Conservation (phyloP, 1,284 basidiomycete species). For the Puccinia hordei region DNA sequence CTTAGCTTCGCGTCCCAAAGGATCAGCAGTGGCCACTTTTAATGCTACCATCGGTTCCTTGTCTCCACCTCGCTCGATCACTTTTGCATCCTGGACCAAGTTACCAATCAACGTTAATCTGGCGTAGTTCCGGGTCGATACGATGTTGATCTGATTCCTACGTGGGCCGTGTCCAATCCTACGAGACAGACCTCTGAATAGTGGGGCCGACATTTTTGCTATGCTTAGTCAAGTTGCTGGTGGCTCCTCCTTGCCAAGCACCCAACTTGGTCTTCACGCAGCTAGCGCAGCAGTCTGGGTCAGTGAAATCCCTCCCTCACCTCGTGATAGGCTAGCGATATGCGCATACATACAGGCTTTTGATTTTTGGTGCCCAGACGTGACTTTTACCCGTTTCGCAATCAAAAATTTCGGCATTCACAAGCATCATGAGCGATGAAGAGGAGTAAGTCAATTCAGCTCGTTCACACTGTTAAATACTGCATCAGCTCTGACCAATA, state of each 20-base stretch:
- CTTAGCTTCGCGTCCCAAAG: conserved; percentile 22
- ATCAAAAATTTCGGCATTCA: too few species aligned
- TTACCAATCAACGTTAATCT: conserved; percentile 35
- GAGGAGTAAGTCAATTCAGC: conserved; percentile 15
- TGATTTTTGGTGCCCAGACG: background rate
- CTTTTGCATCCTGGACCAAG: conserved; percentile 43
- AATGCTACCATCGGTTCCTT: conserved; percentile 35
- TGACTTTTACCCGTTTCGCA: too few species aligned
- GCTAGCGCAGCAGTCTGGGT: too few species aligned
- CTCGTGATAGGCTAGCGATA: too few species aligned
- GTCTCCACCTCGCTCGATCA: conserved; percentile 36
- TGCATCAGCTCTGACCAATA: background rate
- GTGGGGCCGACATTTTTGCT: background rate
- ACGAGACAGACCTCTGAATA: background rate
- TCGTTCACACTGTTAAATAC: background rate
- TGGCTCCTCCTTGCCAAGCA: too few species aligned
- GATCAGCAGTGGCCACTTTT: conserved; percentile 33
- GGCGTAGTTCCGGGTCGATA: conserved; percentile 10
- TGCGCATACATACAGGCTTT: background rate
- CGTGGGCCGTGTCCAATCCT: background rate
- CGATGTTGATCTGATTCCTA: conserved; percentile 1
- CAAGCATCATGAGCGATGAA: conserved; percentile 3
- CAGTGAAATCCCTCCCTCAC: too few species aligned
- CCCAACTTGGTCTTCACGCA: too few species aligned
- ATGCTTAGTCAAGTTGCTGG: too few species aligned